Percentiles rank a stretch among this genome's conserved stretches.
Conservation (phyloP, 345 rosid species). For the Populus davidiana region DNA sequence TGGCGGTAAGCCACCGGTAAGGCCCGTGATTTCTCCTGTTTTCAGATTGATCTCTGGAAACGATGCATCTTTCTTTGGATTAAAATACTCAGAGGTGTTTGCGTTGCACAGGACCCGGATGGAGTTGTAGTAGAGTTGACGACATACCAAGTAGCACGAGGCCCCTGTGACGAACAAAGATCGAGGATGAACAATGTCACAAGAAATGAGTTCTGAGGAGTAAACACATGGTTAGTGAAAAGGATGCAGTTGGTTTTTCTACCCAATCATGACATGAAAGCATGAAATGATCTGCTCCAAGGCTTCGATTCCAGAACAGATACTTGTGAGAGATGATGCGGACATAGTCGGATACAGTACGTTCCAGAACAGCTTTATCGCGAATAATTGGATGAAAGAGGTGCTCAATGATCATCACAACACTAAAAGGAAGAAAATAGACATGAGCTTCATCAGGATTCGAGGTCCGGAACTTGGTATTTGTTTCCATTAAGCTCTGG, state of each 20-base stretch:
- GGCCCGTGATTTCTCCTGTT: slow-evolving; percentile 31
- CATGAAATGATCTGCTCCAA: slow-evolving; percentile 34
- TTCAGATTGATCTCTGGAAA: slow-evolving; percentile 51
- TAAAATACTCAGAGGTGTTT: slow-evolving; percentile 49
- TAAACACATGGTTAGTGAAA: background rate
- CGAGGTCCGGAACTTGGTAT: slow-evolving; percentile 18
- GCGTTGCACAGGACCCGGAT: slow-evolving; percentile 57
- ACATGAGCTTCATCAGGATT: slow-evolving; percentile 22
- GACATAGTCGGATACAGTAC: slow-evolving; percentile 15
- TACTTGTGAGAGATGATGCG: slow-evolving; percentile 15
- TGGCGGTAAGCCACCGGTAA: slow-evolving; percentile 17
- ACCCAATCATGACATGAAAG: slow-evolving; percentile 33
- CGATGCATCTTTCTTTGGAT: slow-evolving; percentile 46
- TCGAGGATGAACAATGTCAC: background rate
- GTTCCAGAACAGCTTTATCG: slow-evolving; percentile 25
- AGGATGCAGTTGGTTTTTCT: background rate
- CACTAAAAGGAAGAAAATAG: slow-evolving; percentile 28
- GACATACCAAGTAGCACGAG: slow-evolving; percentile 27
- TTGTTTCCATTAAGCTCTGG: slow-evolving; percentile 43
- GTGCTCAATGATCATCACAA: slow-evolving; percentile 18
- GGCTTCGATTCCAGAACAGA: slow-evolving; percentile 22
- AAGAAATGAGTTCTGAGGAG: background rate
- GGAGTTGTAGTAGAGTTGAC: slow-evolving; percentile 35
- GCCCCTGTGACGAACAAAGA: slow-evolving; percentile 13
- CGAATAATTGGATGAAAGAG: slow-evolving; percentile 16